Percentiles rank a stretch among this genome's conserved stretches.
Conservation (phyloP, 768 basidiomycete species). For the Chiua virens region DNA sequence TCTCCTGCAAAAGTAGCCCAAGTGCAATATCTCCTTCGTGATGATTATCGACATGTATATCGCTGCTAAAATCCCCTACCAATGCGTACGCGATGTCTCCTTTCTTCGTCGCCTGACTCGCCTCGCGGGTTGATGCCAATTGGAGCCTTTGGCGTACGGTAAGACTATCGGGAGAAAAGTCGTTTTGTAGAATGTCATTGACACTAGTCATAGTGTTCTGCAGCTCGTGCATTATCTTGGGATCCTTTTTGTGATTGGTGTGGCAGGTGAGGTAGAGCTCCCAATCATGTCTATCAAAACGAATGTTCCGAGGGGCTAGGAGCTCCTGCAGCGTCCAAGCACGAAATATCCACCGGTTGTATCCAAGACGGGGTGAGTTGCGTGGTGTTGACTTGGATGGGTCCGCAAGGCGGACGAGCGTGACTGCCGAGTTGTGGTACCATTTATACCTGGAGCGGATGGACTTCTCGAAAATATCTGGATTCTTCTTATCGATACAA, state of each 20-base stretch:
- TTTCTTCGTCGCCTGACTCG: neutral
- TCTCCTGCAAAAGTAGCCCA: conserved; percentile 12
- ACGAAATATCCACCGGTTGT: conserved; percentile 17
- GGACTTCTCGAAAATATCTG: conserved; percentile 1
- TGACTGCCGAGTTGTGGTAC: conserved; percentile 11
- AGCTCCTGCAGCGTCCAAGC: too few species aligned
- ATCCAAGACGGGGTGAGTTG: neutral
- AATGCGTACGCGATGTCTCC: conserved; percentile 14
- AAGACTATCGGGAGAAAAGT: conserved; percentile 1
- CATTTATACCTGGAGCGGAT: conserved; percentile 15
- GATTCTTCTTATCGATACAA: conserved; percentile 6
- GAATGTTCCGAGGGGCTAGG: conserved; percentile 10
- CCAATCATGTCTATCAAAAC: conserved; percentile 10
- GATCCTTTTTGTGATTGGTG: conserved; percentile 8
- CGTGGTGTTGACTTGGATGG: neutral
- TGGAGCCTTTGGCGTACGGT: conserved; percentile 7
- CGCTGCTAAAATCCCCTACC: conserved; percentile 15
- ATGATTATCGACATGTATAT: conserved; percentile 1
- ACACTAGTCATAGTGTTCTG: neutral
- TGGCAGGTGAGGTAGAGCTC: neutral
- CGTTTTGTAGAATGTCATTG: neutral
- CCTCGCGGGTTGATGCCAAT: conserved; percentile 12
- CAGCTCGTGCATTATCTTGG: neutral
- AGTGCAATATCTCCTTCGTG: conserved; percentile 6
- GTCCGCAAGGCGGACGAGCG: conserved; percentile 11